A percentile compares a stretch with the other conserved stretches of the same genome.
Conservation (phyloP, 139 green algal genomes). For the Micromonas commoda region DNA sequence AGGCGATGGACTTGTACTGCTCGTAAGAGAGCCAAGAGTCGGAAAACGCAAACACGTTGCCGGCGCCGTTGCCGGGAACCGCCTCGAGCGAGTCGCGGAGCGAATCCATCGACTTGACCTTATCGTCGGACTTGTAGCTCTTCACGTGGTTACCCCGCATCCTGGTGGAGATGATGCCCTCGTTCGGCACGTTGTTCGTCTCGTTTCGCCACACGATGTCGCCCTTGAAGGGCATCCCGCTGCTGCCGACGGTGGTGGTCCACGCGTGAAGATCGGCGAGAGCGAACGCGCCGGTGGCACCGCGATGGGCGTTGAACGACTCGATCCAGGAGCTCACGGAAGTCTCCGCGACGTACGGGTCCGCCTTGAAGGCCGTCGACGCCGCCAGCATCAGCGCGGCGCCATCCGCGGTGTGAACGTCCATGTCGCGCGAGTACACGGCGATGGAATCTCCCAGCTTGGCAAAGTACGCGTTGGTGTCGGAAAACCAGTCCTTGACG, state of each 20-base stretch:
- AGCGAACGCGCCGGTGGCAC: not conserved
- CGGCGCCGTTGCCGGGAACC: slow-evolving; percentile 10
- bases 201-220: not conserved
- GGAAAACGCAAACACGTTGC: slow-evolving; percentile 20
- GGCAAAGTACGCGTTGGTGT: slow-evolving; percentile 16
- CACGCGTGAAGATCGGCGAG: not conserved
- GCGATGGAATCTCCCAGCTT: not conserved
- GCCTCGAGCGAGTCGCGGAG: slow-evolving; percentile 13
- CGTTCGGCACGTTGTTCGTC: not conserved
- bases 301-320: not conserved
- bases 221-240: not conserved
- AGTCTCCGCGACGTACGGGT: slow-evolving; percentile 9
- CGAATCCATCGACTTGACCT: slow-evolving; percentile 26
- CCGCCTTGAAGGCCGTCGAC: slow-evolving; percentile 1
- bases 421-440: slow-evolving; percentile 11
- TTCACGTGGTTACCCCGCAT: slow-evolving; percentile 23
- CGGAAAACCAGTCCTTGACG: slow-evolving; percentile 8
- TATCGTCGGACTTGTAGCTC: not conserved
- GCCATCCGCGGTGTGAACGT: not conserved
- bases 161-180: not conserved
- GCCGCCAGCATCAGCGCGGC: not conserved
- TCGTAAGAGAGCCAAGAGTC: slow-evolving; percentile 42
- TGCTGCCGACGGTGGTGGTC: not conserved
- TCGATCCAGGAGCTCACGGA: not conserved
- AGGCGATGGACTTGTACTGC: slow-evolving; percentile 42